Evolutionary conservation across 2,329 filamentous ascomycete genomes (phyloP).

Genomic region (Stemphylium vesicarium): DNA sequence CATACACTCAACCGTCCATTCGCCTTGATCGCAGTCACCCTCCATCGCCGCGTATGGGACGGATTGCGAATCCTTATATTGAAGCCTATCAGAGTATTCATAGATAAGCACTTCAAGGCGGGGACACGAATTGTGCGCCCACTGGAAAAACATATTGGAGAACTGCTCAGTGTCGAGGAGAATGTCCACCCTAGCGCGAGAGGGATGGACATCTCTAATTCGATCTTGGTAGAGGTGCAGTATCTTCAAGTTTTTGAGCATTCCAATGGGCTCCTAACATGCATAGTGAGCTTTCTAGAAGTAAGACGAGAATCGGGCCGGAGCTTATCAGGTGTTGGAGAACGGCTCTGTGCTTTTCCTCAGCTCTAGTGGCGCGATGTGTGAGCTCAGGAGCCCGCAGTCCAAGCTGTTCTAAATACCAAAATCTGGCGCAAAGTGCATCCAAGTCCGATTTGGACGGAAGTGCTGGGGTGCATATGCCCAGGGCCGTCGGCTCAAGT

Average conservation of each 20-base stretch:
- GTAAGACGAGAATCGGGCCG: not conserved
- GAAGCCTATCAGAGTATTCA: not conserved
- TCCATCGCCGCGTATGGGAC: no score
- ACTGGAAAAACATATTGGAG: slow-evolving; percentile 6
- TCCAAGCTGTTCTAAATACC: not conserved
- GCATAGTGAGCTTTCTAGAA: not conserved
- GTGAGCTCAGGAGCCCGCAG: not conserved
- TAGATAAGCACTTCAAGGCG: slow-evolving; percentile 2
- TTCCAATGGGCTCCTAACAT: slow-evolving; percentile 4
- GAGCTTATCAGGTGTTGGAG: not conserved
- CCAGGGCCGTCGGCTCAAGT: not conserved
- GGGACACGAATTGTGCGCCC: slow-evolving; percentile 1
- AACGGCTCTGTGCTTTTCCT: not conserved
- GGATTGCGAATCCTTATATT: not conserved
- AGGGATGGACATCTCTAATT: not conserved
- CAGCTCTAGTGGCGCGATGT: not conserved
- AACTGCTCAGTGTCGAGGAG: not conserved
- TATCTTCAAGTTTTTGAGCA: slow-evolving; percentile 6
- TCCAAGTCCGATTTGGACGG: not conserved
- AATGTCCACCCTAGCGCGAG: not conserved
- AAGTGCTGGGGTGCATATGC: no score
- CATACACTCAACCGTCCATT: not conserved
- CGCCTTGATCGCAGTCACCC: not conserved
- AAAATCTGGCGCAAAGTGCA: not conserved
- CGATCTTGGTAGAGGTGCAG: slow-evolving; percentile 8